Percentiles rank a stretch among this genome's conserved stretches.
Evolutionary conservation across 192 early-diverging fungal genomes (phyloP).

Genomic region (Coemansia erecta): DNA sequence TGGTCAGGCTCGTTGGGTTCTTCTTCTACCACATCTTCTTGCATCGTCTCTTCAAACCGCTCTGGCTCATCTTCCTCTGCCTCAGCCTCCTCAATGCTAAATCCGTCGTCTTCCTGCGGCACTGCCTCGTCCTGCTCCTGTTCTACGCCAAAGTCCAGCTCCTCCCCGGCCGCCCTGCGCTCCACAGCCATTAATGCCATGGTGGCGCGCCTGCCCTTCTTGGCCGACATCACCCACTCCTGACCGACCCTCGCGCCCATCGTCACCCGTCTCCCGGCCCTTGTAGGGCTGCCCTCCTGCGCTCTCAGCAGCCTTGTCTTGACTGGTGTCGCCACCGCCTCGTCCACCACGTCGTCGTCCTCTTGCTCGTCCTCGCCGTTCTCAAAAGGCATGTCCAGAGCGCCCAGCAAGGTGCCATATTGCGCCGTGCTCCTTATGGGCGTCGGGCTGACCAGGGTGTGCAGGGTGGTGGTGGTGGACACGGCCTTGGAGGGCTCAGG

Average conservation of each 20-base stretch:
- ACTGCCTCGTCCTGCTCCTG: neutral
- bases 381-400: conserved; percentile 26
- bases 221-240: neutral
- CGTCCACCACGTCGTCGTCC: conserved; percentile 9
- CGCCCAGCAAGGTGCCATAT: conserved; percentile 33
- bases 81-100: no score
- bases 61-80: no score
- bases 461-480: conserved; percentile 31
- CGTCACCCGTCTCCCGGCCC: conserved; percentile 13
- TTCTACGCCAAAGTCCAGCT: conserved; percentile 8
- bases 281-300: neutral
- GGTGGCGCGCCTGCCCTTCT: conserved; percentile 19
- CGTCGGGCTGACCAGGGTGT: conserved; percentile 37
- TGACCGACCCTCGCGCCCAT: conserved; percentile 3
- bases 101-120: neutral
- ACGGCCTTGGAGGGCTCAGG: no score
- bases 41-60: no score
- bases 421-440: conserved; percentile 26
- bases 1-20: neutral
- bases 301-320: conserved; percentile 12
- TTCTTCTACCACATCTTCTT: no score
- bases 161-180: neutral
- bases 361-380: neutral
- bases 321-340: conserved; percentile 12
- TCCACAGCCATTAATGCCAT: conserved; percentile 14